Evolutionary conservation across 2,329 filamentous ascomycete species (phyloP), one percentile per base, ranked within the genome.

Genomic region (Sporothrix protearum): DNA sequence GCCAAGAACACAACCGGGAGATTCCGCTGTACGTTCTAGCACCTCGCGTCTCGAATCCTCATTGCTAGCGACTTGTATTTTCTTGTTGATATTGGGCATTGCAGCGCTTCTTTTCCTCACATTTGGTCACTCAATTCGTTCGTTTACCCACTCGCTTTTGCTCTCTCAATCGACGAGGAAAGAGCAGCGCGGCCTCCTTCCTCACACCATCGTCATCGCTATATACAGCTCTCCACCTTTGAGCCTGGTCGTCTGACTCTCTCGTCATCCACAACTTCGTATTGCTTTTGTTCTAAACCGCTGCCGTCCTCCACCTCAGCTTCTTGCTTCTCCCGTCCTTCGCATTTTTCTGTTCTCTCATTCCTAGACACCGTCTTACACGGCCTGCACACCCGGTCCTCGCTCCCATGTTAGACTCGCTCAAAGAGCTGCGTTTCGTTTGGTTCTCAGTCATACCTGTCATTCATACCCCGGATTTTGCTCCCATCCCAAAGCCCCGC

Each of bases 1-100:
- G 45, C 45, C 63, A 8, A 36, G 28, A 51, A 16, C 28, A 25
- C 22, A 12, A 19, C 53, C 64, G 64, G 64, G 45, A 67, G 64
- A 51, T 67, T 67, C 64, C 64, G 64, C 64, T 51, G 45, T 49
- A 33, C 22, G 16, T 67, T 51, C 49, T 25, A 47, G 22, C 47
- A 16, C 45, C 19, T 67, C 16, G 28, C 22, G 36, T 22, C 45
- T n/a, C 63, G 8, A 39, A 33, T 30, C 5, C 33, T 30, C 12
- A 3, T 6, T 33, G 14, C 42, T 14, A 14, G 25, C 25, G 63
- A 33, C 42, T 30, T 51, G n/a, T 8, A 9, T 36, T 12, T 33
- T 36, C 25, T 61, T 16, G 28, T 67, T 36, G 36, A 28, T 28
- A 64, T 33, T 19, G 22, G 22, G 6, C 59, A 39, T 64, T 28